Conservation (phyloP, 2,329 filamentous ascomycete genomes). For the Epichloe brachyelytri region DNA sequence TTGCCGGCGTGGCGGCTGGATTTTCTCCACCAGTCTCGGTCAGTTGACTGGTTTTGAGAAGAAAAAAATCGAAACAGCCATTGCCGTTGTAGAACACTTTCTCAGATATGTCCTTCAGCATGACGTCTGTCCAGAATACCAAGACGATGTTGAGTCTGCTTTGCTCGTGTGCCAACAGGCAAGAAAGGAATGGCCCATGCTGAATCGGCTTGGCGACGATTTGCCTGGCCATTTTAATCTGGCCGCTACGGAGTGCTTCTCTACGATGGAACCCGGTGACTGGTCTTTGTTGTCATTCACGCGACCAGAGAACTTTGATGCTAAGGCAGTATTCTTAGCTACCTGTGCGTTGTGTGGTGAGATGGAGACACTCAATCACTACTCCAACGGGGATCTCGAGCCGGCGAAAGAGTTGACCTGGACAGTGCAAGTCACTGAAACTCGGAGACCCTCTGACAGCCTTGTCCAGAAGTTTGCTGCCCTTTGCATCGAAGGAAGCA, state of each 20-base stretch:
- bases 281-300: constrained; percentile 17
- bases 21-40: constrained; percentile 56
- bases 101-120: constrained; percentile 78
- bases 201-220: constrained; percentile 33
- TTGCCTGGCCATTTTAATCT: constrained; percentile 72
- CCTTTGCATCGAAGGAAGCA: constrained; percentile 21
- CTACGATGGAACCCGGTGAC: constrained; percentile 18
- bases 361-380: constrained; percentile 17
- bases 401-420: constrained; percentile 36
- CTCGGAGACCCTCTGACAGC: constrained; percentile 33
- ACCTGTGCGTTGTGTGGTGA: constrained; percentile 28
- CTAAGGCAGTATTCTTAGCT: constrained; percentile 30
- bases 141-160: constrained; percentile 51
- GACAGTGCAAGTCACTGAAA: constrained; percentile 46
- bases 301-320: constrained; percentile 27
- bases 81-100: constrained; percentile 68
- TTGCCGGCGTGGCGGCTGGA: constrained; percentile 60
- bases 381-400: constrained; percentile 11
- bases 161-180: constrained; percentile 54
- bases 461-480: constrained; percentile 29
- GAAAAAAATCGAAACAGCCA: constrained; percentile 40
- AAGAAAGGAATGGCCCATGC: constrained; percentile 50
- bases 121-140: constrained; percentile 74
- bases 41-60: constrained; percentile 42
- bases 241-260: constrained; percentile 59